Base-by-base conservation (phyloP, 495 filamentous ascomycete species). In the Neurospora pannonica region DNA sequence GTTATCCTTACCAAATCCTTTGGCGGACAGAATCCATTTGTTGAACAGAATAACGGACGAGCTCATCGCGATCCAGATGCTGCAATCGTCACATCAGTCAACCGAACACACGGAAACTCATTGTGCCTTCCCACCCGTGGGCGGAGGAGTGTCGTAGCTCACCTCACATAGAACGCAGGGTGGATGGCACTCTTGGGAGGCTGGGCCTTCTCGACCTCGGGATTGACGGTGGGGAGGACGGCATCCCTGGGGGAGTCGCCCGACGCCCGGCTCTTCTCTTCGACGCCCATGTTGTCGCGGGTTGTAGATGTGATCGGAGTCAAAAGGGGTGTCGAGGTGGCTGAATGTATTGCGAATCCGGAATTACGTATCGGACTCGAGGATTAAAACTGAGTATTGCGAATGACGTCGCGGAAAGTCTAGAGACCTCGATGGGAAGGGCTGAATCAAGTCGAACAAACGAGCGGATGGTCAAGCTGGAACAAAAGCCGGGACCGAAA, bases 41-140 rank as follows among this genome's bases (percentile, higher is more conserved):
- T 99, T 98, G 91, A 97, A 99, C 60, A 98, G 85, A 78, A 99
- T 99, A 76, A 97, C 94, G 76, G 90, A 92, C 39, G 95, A 97
- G 81, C 94, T 97, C 78, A 97, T 84, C 72, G 89, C 82, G 76
- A 99, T 98, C 96, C 96, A 99, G 80, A 89, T 83, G 76, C 95
- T 98, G 81, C 71, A 75, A 48, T 54, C 40, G 71, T 72, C 72
- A 13, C 34, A 70, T 76, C 82, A 75, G 76, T 42, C 71, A 34
- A 31, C 24, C 31, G 54, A 67, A 67, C 54, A 34, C 28, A 67
- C 54, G 28, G 6, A 39, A 28, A 70, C 71, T 42, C 48, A 28
- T 24, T 40, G 34, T 3, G 37, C 15, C 40, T 72, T 39, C 72
- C 13, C 24, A 43, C 37, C 24, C 71, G 62, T 71, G 54, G 46